Evolutionary conservation across 495 filamentous ascomycete species (phyloP).

Genomic region (Aspergillus sparsus): DNA sequence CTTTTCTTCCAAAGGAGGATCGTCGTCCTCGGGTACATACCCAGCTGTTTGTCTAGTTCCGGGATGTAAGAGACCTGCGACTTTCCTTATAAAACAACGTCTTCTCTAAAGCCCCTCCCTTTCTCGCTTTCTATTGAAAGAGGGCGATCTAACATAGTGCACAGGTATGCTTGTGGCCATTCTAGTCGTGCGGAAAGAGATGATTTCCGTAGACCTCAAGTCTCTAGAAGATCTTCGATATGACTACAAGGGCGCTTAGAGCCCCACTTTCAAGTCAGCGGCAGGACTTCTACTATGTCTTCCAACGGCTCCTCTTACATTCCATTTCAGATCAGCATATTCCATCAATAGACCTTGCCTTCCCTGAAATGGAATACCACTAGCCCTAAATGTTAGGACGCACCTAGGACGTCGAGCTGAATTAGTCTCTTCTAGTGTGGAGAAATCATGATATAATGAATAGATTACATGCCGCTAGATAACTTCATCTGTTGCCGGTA

Average conservation of each 20-base stretch:
- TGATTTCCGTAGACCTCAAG: conserved; percentile 49
- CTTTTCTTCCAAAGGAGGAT: conserved; percentile 15
- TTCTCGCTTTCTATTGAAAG: background rate
- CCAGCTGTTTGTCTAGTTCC: conserved; percentile 38
- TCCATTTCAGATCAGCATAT: background rate
- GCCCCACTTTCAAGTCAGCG: background rate
- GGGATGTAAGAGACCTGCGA: conserved; percentile 33
- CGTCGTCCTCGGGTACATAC: conserved; percentile 17
- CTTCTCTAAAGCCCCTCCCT: background rate
- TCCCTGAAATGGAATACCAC: too few relatives aligned
- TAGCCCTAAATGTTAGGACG: too few relatives aligned
- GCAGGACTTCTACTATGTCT: too few relatives aligned
- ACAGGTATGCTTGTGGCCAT: conserved; percentile 42
- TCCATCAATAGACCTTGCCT: too few relatives aligned
- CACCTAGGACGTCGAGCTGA: too few relatives aligned
- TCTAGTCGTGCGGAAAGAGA: conserved; percentile 38
- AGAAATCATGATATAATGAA: background rate
- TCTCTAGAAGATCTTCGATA: conserved; percentile 51
- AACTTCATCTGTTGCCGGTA: background rate
- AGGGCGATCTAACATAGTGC: conserved; percentile 8
- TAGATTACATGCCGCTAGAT: conserved; percentile 5
- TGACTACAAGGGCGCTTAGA: conserved; percentile 53
- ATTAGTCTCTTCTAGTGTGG: background rate
- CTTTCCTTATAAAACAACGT: background rate
- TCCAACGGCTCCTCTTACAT: background rate